Evolutionary conservation across 805 yeast genomes (phyloP).

Genomic region (Komagataella mondaviorum): DNA sequence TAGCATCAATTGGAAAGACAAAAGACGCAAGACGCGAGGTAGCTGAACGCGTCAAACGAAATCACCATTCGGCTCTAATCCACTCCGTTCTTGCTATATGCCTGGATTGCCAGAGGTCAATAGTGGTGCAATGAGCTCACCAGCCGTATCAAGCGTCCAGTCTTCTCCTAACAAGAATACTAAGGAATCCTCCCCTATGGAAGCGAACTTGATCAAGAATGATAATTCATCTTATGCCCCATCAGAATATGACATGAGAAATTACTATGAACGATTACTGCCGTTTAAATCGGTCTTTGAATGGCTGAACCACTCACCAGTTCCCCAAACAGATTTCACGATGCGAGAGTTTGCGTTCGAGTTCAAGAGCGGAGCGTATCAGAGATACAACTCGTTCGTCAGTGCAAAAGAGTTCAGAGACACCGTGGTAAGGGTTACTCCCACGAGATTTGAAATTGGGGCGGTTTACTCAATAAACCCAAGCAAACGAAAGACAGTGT

Average conservation of each 20-base stretch:
- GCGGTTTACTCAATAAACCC: constrained; percentile 86
- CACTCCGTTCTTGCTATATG: neutral
- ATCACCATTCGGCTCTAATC: neutral
- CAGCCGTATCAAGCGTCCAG: neutral
- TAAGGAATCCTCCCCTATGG: neutral
- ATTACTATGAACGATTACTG: constrained; percentile 54
- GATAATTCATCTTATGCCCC: constrained; percentile 13
- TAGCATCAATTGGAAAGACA: neutral
- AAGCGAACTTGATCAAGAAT: neutral
- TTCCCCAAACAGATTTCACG: constrained; percentile 62
- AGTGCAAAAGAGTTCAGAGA: constrained; percentile 60
- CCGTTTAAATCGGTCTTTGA: constrained; percentile 74
- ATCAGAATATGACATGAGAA: constrained; percentile 52
- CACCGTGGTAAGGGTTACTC: constrained; percentile 62
- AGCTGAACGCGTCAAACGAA: neutral
- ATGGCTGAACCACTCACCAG: constrained; percentile 83
- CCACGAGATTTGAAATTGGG: constrained; percentile 90
- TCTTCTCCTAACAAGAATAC: neutral
- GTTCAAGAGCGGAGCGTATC: constrained; percentile 74
- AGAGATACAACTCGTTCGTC: constrained; percentile 72
- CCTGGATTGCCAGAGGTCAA: neutral
- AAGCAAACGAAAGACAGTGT: constrained; percentile 63
- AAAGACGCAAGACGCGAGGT: neutral
- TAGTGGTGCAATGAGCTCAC: neutral
- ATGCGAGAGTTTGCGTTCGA: constrained; percentile 93